Evolutionary conservation across 2,329 filamentous ascomycete genomes (phyloP).

Genomic region (Xenoacremonium recifei): DNA sequence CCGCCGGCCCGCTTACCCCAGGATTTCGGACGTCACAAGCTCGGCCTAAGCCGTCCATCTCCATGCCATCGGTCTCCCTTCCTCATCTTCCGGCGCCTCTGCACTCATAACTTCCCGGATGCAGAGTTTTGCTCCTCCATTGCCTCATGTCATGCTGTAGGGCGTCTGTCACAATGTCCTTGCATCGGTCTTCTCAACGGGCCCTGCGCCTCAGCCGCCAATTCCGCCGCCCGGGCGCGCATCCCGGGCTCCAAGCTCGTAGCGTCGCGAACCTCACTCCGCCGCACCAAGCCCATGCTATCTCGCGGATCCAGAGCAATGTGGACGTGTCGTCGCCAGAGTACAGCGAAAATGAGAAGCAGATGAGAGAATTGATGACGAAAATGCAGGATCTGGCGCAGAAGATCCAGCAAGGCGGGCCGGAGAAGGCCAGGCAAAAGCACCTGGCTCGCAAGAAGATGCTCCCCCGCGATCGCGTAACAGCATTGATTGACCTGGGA

Average conservation of each 20-base stretch:
- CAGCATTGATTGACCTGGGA: slow-evolving; percentile 82
- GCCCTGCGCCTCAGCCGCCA: slow-evolving; percentile 39
- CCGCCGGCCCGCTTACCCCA: slow-evolving; percentile 24
- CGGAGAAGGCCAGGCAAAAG: slow-evolving; percentile 81
- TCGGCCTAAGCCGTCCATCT: slow-evolving; percentile 21
- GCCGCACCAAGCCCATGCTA: slow-evolving; percentile 75
- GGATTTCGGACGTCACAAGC: slow-evolving; percentile 28
- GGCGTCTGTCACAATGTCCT: slow-evolving; percentile 39
- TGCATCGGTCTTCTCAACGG: slow-evolving; percentile 46
- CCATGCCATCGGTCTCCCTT: slow-evolving; percentile 12
- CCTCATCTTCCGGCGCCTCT: slow-evolving; percentile 12
- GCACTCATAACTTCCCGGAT: slow-evolving; percentile 6
- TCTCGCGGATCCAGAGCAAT: slow-evolving; percentile 74
- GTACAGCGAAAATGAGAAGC: slow-evolving; percentile 75
- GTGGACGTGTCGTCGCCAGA: slow-evolving; percentile 76
- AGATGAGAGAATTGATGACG: slow-evolving; percentile 73
- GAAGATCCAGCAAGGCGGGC: slow-evolving; percentile 72
- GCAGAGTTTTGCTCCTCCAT: slow-evolving; percentile 2
- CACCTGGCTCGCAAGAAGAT: slow-evolving; percentile 89
- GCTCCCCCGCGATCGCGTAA: slow-evolving; percentile 86
- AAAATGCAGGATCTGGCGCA: slow-evolving; percentile 69
- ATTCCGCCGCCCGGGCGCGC: slow-evolving; percentile 37
- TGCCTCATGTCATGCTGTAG: slow-evolving; percentile 6
- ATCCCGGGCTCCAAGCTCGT: slow-evolving; percentile 31
- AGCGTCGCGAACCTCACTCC: slow-evolving; percentile 74